phyloP scores from a whole-genome alignment of 495 filamentous ascomycete genomes.

The Penicillium cosmopolitanum region DNA sequence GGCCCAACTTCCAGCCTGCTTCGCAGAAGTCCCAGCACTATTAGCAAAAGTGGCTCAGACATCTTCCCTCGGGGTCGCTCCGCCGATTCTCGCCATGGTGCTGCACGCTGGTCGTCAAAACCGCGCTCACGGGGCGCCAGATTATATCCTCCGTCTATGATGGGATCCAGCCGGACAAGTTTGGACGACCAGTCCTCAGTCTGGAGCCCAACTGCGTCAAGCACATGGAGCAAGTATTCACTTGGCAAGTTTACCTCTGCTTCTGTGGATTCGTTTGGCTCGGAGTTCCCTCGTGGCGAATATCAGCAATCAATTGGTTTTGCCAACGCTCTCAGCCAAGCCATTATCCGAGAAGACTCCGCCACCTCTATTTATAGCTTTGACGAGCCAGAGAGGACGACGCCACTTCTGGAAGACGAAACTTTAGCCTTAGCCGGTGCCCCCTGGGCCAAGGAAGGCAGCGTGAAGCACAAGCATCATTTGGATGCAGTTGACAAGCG shows the following conservation, averaged over 20 bases:
- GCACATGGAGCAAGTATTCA: constrained; percentile 94
- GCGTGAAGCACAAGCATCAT: constrained; percentile 95
- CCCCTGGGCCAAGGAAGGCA: constrained; percentile 97
- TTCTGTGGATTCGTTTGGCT: constrained; percentile 86
- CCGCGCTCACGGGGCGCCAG: constrained; percentile 76
- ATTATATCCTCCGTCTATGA: constrained; percentile 74
- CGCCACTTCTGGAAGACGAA: constrained; percentile 86
- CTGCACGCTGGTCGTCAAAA: constrained; percentile 79
- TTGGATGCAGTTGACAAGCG: constrained; percentile 86
- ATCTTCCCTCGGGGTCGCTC: constrained; percentile 73
- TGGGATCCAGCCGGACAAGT: constrained; percentile 92
- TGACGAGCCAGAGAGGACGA: constrained; percentile 57
- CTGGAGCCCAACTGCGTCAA: constrained; percentile 87
- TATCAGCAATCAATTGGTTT: constrained; percentile 98
- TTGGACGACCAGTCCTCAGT: constrained; percentile 88
- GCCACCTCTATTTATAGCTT: constrained; percentile 55
- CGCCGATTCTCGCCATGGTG: constrained; percentile 65
- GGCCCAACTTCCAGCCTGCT: constrained; percentile 58
- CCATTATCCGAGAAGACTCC: constrained; percentile 91
- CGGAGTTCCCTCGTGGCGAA: constrained; percentile 76
- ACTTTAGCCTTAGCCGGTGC: constrained; percentile 85
- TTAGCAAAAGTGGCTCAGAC: constrained; percentile 87
- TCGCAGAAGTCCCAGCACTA: constrained; percentile 82
- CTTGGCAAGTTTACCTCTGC: constrained; percentile 86
- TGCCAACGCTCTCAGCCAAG: constrained; percentile 93